phyloP scores from a whole-genome alignment of 352 stramenopile species.

The Phytopythium vexans region DNA sequence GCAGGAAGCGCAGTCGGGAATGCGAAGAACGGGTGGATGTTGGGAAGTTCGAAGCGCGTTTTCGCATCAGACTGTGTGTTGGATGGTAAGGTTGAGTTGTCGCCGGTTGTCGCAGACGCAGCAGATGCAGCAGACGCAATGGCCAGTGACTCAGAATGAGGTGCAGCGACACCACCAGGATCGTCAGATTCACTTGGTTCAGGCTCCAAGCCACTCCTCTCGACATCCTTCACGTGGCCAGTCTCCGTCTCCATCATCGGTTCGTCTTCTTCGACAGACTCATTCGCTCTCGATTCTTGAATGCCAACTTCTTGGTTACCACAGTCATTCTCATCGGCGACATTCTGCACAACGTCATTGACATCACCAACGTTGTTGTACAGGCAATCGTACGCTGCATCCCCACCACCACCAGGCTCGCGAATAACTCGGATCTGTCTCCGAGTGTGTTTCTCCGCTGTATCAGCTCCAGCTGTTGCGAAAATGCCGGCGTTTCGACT shows the following conservation, averaged over 20 bases:
- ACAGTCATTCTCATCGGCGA: background rate
- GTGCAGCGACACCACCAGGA: too few species aligned
- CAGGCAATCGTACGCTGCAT: constrained; percentile 20
- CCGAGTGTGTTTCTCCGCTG: background rate
- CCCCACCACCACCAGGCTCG: constrained; percentile 32
- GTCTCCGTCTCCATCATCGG: too few species aligned
- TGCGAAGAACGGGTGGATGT: background rate
- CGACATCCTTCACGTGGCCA: too few species aligned
- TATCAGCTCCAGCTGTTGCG: background rate
- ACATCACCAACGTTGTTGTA: constrained; percentile 12
- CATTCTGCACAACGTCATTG: background rate
- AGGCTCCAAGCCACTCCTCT: too few species aligned
- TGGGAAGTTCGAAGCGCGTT: background rate
- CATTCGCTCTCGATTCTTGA: too few species aligned
- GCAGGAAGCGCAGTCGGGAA: background rate
- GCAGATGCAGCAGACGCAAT: too few species aligned
- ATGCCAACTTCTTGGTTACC: too few species aligned
- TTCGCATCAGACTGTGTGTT: background rate
- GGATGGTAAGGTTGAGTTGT: background rate
- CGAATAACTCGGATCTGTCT: constrained; percentile 26
- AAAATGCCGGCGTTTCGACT: constrained; percentile 20
- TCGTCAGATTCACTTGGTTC: too few species aligned
- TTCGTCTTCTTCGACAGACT: too few species aligned
- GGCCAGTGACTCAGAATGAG: too few species aligned
- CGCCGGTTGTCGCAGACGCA: background rate